A percentile compares a stretch with the other conserved stretches of the same genome.
phyloP scores from a whole-genome alignment of 495 filamentous ascomycete genomes.

The Aspergillus sclerotiicarbonarius region DNA sequence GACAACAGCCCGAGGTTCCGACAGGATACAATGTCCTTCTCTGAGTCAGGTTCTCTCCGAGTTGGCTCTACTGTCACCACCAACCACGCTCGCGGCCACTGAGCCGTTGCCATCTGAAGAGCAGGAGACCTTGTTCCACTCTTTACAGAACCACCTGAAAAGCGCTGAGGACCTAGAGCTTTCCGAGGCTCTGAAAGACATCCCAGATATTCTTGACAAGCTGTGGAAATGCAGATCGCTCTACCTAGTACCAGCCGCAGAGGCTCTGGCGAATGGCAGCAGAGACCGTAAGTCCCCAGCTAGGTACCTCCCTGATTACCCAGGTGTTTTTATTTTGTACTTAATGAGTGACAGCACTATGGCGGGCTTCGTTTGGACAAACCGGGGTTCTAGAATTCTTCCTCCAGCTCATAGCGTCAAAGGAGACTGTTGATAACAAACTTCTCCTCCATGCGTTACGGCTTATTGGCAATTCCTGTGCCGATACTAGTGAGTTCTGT shows the following conservation, averaged over 20 bases:
- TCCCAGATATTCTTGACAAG: conserved; percentile 29
- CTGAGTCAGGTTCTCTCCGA: conserved; percentile 27
- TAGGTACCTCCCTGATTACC: conserved; percentile 3
- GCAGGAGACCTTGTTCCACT: conserved; percentile 11
- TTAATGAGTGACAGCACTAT: conserved; percentile 46
- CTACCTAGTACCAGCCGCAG: conserved; percentile 51
- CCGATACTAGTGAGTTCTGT: conserved; percentile 62
- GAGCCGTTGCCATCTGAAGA: conserved; percentile 14
- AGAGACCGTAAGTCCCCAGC: conserved; percentile 57
- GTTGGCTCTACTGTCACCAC: conserved; percentile 17
- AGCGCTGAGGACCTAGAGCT: conserved; percentile 20
- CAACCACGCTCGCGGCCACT: conserved; percentile 12
- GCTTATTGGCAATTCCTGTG: conserved; percentile 76
- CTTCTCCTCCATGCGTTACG: conserved; percentile 59
- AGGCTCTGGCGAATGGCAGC: conserved; percentile 63
- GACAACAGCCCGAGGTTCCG: background rate
- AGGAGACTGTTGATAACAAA: conserved; percentile 29
- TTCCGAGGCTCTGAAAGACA: conserved; percentile 26
- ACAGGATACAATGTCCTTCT: conserved; percentile 26
- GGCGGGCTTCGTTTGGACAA: conserved; percentile 63
- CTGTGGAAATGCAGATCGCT: conserved; percentile 38
- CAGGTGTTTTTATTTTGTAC: background rate
- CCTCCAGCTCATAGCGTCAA: conserved; percentile 49
- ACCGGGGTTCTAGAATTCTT: conserved; percentile 69
- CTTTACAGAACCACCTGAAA: conserved; percentile 13